Conservation (phyloP, 2,329 filamentous ascomycete species). For the Fusarium sp. region DNA sequence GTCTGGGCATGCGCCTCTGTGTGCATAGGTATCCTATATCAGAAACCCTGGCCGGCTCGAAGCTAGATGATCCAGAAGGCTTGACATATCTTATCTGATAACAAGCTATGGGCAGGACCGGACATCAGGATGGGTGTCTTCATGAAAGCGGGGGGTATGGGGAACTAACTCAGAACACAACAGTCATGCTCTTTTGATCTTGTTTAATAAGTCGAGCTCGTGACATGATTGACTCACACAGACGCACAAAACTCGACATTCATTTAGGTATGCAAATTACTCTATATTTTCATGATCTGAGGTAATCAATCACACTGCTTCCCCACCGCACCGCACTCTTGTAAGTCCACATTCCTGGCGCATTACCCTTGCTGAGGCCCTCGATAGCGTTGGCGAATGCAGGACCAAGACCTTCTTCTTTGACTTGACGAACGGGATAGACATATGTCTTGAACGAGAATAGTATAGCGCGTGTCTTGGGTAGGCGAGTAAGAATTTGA, state of each 20-base stretch:
- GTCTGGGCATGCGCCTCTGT: no score
- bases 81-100: no score
- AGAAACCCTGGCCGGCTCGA: no score
- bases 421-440: conserved; percentile 35
- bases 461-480: conserved; percentile 31
- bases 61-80: no score
- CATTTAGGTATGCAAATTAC: neutral
- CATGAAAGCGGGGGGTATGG: no score
- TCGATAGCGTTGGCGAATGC: conserved; percentile 41
- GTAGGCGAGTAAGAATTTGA: conserved; percentile 32
- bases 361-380: conserved; percentile 34
- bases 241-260: neutral
- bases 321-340: conserved; percentile 39
- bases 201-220: neutral
- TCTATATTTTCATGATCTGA: conserved; percentile 19
- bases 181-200: no score
- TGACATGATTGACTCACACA: neutral
- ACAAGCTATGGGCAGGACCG: no score
- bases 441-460: conserved; percentile 42
- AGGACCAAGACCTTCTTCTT: conserved; percentile 25
- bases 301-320: conserved; percentile 27
- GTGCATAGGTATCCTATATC: no score
- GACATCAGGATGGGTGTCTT: no score
- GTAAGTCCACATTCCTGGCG: conserved; percentile 41
- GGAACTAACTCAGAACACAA: neutral